Evolutionary conservation across 2,329 filamentous ascomycete species (phyloP).

Genomic region (Apiospora hydei): DNA sequence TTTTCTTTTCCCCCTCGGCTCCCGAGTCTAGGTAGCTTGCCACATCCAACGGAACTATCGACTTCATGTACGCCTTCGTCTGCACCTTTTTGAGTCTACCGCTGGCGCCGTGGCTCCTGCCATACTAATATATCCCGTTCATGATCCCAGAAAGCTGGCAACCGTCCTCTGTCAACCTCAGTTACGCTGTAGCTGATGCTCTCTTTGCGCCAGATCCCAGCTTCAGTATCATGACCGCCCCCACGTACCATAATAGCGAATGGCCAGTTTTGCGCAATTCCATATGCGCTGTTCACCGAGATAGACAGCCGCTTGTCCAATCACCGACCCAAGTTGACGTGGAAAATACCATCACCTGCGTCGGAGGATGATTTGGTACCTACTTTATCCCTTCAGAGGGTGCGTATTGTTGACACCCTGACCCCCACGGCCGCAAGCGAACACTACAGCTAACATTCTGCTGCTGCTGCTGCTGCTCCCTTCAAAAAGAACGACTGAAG

Average conservation of each 20-base stretch:
- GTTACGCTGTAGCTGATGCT: conserved; percentile 15
- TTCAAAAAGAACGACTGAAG: conserved; percentile 71
- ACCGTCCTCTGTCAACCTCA: conserved; percentile 4
- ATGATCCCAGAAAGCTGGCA: background rate
- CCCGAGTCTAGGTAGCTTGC: conserved; percentile 7
- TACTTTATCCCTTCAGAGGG: conserved; percentile 80
- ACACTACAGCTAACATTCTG: background rate
- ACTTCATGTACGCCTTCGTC: conserved; percentile 17
- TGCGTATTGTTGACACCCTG: conserved; percentile 53
- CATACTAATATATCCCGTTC: background rate
- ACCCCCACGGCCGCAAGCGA: conserved; percentile 25
- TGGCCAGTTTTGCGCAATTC: conserved; percentile 22
- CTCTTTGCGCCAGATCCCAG: conserved; percentile 14
- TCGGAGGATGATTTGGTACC: conserved; percentile 74
- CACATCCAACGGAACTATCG: conserved; percentile 14
- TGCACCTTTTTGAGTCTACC: conserved; percentile 1
- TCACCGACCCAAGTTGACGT: conserved; percentile 20
- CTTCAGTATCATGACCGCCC: conserved; percentile 21
- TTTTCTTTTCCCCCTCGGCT: conserved; percentile 18
- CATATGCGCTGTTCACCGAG: conserved; percentile 20
- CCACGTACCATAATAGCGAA: conserved; percentile 20
- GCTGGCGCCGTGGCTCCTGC: background rate
- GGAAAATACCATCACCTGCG: conserved; percentile 27
- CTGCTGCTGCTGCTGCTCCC: background rate
- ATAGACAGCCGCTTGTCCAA: conserved; percentile 9